A percentile compares a stretch with the other conserved stretches of the same genome.
Conservation (phyloP, 768 basidiomycete species). For the Cystoderma amianthinum region DNA sequence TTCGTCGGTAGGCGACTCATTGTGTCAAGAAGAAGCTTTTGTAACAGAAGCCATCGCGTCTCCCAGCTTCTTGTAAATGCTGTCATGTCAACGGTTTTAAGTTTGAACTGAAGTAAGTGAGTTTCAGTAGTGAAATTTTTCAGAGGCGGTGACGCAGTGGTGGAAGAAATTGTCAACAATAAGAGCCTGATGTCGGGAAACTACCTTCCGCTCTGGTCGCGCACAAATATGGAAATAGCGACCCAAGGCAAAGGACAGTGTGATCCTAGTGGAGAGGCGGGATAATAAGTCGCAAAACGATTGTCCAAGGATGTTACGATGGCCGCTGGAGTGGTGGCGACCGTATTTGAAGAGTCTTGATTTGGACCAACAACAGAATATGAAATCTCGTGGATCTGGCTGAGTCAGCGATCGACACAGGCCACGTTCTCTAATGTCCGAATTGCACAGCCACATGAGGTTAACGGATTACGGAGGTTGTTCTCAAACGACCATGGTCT, state of each 20-base stretch:
- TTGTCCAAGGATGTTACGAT: conserved; percentile 29
- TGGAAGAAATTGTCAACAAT: conserved; percentile 38
- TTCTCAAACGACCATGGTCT: conserved; percentile 60
- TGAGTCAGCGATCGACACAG: conserved; percentile 25
- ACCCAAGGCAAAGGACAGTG: conserved; percentile 24
- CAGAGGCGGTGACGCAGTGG: conserved; percentile 22
- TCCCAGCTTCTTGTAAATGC: conserved; percentile 31
- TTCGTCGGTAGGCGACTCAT: conserved; percentile 44
- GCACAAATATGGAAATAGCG: conserved; percentile 26
- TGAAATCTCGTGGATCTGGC: conserved; percentile 20
- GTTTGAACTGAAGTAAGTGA: conserved; percentile 27
- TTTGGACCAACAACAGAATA: conserved; percentile 2
- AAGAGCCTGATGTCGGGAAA: conserved; percentile 38
- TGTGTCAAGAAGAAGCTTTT: conserved; percentile 43
- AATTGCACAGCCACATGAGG: conserved; percentile 6
- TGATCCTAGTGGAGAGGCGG: conserved; percentile 11
- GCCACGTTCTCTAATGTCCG: conserved; percentile 6
- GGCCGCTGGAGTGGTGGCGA: conserved; percentile 9
- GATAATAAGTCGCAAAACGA: conserved; percentile 27
- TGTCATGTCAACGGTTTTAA: conserved; percentile 52
- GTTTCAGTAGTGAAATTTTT: conserved; percentile 27
- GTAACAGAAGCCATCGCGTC: conserved; percentile 29
- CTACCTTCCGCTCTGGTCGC: conserved; percentile 27
- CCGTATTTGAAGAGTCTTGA: neutral
- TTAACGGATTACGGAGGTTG: neutral